phyloP scores from a whole-genome alignment of 2,329 filamentous ascomycete genomes.

The Colletotrichum sp. region DNA sequence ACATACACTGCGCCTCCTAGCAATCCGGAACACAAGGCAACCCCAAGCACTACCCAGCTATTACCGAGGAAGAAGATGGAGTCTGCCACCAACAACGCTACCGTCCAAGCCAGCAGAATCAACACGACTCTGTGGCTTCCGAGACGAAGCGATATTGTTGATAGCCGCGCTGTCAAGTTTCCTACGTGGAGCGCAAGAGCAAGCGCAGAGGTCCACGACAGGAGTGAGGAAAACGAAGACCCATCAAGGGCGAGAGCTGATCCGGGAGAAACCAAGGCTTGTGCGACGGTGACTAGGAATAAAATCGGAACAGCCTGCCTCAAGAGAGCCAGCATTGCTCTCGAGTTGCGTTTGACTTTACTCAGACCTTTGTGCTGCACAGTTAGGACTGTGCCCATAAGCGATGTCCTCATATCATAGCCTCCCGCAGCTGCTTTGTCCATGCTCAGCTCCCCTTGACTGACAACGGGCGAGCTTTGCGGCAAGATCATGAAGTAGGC shows the following conservation, averaged over 20 bases:
- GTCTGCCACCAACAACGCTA: background rate
- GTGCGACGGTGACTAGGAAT: conserved; percentile 25
- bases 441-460: too few relatives aligned
- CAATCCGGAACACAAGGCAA: conserved; percentile 30
- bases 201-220: conserved; percentile 28
- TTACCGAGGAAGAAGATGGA: conserved; percentile 26
- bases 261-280: conserved; percentile 28
- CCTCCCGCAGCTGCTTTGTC: too few relatives aligned
- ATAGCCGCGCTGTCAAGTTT: conserved; percentile 28
- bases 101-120: conserved; percentile 17
- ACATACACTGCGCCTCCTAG: conserved; percentile 32
- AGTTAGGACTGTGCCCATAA: too few relatives aligned
- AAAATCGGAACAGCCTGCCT: conserved; percentile 25
- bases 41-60: conserved; percentile 24
- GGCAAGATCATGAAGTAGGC: conserved; percentile 34
- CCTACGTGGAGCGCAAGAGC: conserved; percentile 31
- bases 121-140: conserved; percentile 17
- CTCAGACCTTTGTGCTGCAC: background rate
- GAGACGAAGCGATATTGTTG: conserved; percentile 25
- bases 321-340: conserved; percentile 18
- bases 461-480: background rate
- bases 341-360: conserved; percentile 33
- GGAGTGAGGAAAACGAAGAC: conserved; percentile 27
- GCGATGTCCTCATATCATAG: too few relatives aligned
- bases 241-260: conserved; percentile 29